Evolutionary conservation across 73 alveolate genomes (phyloP), one percentile per base, ranked within the genome.

Genomic region (Paraurostyla sp.): DNA sequence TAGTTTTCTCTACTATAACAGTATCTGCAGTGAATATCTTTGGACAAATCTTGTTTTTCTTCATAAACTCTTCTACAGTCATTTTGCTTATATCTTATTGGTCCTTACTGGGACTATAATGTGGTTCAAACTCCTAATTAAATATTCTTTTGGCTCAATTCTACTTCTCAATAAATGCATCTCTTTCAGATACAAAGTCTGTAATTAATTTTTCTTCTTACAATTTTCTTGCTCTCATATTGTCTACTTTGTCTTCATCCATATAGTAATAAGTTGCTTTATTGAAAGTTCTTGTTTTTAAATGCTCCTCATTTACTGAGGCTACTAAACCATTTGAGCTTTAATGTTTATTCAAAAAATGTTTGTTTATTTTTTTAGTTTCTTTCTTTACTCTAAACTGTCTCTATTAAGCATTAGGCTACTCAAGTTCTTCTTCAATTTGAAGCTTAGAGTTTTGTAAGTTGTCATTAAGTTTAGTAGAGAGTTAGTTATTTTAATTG

Each of bases 181-280:
- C 86, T 32, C 86, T 73, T 46, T 73, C 86, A 0, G 86, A 73
- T 20, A 46, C 52, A 73, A 45, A 73, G 52, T 73, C 86, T 23
- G 49, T 43, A 0, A 73, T 73, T n/a, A 45, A 2, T 32, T 73
- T 73, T 27, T 73, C 15, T 73, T 73, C 86, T 22, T 48, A 13
- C 29, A 73, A 30, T 35, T 73, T 73, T 48, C 86, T 73, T 36
- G 41, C 6, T 48, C 46, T 6, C 86, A 73, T 43, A 6, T 38
- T 38, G 46, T 23, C 11, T 1, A 65, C 1, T 33, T 65, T 25
- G 23, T 41, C 51, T 27, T 73, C 86, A 43, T 73, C 52, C 11
- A 73, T 15, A 48, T 73, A 73, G 50, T 48, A 73, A 73, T 48
- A 73, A 25, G 86, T 73, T 15, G 86, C 86, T 46, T 73, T 16